Evolutionary conservation across 768 basidiomycete species (phyloP).

Genomic region (Calocybe gangraenosa): DNA sequence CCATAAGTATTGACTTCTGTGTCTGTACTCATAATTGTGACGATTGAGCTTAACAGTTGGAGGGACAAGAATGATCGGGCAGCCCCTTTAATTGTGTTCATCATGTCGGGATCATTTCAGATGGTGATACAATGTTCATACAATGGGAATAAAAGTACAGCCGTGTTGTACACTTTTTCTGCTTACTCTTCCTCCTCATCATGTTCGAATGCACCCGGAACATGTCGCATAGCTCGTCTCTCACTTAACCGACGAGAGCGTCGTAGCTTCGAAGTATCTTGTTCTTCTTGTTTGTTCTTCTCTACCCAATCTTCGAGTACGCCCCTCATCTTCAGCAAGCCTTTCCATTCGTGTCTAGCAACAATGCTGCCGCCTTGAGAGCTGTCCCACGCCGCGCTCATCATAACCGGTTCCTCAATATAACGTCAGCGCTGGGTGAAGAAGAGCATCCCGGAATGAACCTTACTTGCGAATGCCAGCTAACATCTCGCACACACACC

Average conservation of each 20-base stretch:
- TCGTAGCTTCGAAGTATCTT: conserved; percentile 15
- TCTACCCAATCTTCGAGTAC: conserved; percentile 74
- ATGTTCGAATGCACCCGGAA: conserved; percentile 21
- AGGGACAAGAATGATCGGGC: too few species aligned
- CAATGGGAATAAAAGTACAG: neutral
- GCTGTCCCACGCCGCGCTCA: conserved; percentile 89
- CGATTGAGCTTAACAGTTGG: neutral
- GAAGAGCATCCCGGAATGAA: neutral
- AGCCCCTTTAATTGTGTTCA: too few species aligned
- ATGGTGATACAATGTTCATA: too few species aligned
- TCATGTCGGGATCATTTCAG: too few species aligned
- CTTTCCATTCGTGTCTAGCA: conserved; percentile 96
- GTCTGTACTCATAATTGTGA: conserved; percentile 19
- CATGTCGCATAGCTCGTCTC: conserved; percentile 1
- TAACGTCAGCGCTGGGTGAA: neutral
- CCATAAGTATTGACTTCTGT: conserved; percentile 29
- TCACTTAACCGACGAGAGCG: conserved; percentile 22
- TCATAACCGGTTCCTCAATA: conserved; percentile 75
- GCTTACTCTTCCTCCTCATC: conserved; percentile 13
- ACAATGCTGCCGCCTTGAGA: conserved; percentile 66
- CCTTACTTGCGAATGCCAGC: conserved; percentile 83
- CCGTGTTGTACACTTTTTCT: neutral
- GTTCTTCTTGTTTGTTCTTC: conserved; percentile 31
- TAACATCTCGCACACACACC: conserved; percentile 86
- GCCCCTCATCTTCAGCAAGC: conserved; percentile 66